Conservation (phyloP, 352 stramenopile species). For the Phytophthora ohioensis region DNA sequence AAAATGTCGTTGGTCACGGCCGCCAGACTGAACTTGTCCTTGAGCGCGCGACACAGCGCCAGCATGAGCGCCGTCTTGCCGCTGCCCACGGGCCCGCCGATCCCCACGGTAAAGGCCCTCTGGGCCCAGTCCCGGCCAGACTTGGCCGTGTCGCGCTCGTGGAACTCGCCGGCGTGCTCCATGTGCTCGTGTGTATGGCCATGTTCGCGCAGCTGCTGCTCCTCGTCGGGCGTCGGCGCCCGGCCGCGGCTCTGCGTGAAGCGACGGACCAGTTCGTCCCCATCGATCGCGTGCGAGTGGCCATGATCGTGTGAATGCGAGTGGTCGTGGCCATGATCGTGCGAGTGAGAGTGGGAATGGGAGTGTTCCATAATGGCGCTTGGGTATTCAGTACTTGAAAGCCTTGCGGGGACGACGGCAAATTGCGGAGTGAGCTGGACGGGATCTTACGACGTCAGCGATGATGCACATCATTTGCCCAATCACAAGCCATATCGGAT, state of each 20-base stretch:
- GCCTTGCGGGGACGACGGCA: constrained; percentile 2
- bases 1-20: constrained; percentile 99
- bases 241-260: constrained; percentile 72
- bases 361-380: constrained; percentile 38
- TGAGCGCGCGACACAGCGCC: constrained; percentile 90
- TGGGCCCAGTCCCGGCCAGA: constrained; percentile 76
- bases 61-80: constrained; percentile 97
- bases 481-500: constrained; percentile 5
- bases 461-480: constrained; percentile 8
- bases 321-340: constrained; percentile 47
- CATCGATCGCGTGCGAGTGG: constrained; percentile 57
- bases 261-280: constrained; percentile 72
- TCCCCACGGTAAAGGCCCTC: constrained; percentile 95
- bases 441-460: constrained; percentile 18
- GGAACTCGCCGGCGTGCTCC: constrained; percentile 80
- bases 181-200: constrained; percentile 91
- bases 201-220: constrained; percentile 82
- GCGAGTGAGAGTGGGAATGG: constrained; percentile 42
- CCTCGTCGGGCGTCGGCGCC: constrained; percentile 74
- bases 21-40: constrained; percentile 82
- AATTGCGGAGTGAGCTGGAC: constrained; percentile 24
- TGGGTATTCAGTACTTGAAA: neutral
- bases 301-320: constrained; percentile 22
- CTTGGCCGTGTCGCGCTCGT: constrained; percentile 64
- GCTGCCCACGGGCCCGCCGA: constrained; percentile 96